Evolutionary conservation across 495 filamentous ascomycete species (phyloP).

Genomic region (Platismatia glauca): DNA sequence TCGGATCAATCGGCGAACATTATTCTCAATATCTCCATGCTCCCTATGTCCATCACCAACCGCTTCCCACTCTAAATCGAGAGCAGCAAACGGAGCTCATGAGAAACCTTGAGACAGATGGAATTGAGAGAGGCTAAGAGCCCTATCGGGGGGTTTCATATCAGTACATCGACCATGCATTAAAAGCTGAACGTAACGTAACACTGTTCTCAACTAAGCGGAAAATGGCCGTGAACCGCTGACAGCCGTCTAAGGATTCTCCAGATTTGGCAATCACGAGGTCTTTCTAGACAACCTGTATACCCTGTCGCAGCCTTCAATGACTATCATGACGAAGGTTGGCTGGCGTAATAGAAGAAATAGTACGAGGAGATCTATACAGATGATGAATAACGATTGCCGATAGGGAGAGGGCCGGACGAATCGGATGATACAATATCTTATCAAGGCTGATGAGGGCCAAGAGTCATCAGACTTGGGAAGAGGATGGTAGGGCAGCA

Average conservation of each 20-base stretch:
- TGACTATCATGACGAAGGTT: background rate
- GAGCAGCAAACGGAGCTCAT: constrained; percentile 65
- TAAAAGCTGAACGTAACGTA: background rate
- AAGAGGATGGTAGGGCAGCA: background rate
- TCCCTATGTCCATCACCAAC: constrained; percentile 36
- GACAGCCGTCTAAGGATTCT: background rate
- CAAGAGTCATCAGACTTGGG: background rate
- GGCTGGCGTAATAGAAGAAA: background rate
- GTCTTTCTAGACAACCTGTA: background rate
- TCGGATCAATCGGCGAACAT: constrained; percentile 37
- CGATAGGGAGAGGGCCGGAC: background rate
- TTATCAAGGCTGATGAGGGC: background rate
- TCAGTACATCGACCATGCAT: background rate
- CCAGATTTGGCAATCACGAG: background rate
- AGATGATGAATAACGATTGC: background rate
- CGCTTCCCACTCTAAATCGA: constrained; percentile 57
- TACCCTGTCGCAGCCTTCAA: background rate
- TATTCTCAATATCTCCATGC: constrained; percentile 45
- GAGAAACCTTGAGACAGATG: constrained; percentile 24
- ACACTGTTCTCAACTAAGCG: background rate
- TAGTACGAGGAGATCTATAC: background rate
- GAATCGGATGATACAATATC: background rate
- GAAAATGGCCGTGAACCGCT: background rate
- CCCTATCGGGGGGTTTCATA: background rate
- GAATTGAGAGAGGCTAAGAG: constrained; percentile 4